phyloP scores from a whole-genome alignment of 345 rosid genomes.

The Heritiera fomes region DNA sequence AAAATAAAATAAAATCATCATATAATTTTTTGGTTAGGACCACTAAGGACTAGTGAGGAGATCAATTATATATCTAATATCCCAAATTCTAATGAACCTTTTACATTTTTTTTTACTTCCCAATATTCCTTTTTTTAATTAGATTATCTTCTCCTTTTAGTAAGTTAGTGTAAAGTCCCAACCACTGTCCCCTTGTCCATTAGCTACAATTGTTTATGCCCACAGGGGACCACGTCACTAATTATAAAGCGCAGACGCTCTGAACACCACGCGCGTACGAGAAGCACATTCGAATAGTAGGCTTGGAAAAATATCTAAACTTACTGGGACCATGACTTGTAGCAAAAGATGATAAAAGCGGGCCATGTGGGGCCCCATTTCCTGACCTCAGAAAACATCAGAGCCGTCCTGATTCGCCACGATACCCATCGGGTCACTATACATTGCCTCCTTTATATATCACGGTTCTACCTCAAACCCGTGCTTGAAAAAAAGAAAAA shows the following conservation, averaged over 20 bases:
- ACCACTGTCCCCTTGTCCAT: neutral
- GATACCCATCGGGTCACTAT: constrained; percentile 23
- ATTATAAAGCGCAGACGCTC: neutral
- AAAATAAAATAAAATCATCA: too few species aligned
- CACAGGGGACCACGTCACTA: constrained; percentile 5
- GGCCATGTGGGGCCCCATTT: constrained; percentile 47
- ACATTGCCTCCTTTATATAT: constrained; percentile 20
- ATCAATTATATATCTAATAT: too few species aligned
- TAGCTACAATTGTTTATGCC: neutral
- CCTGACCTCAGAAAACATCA: constrained; percentile 41
- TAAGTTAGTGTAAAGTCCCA: neutral
- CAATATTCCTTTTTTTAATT: too few species aligned
- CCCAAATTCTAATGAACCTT: too few species aligned
- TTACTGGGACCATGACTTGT: constrained; percentile 32
- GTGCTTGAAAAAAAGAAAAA: neutral
- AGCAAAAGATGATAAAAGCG: constrained; percentile 40
- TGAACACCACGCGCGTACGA: constrained; percentile 24
- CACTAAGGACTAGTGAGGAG: too few species aligned
- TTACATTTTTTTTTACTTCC: too few species aligned
- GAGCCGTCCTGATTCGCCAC: constrained; percentile 40
- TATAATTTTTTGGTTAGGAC: too few species aligned
- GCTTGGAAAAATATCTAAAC: constrained; percentile 35
- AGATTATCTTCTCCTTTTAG: neutral
- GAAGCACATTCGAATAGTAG: neutral
- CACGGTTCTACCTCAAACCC: constrained; percentile 13